These are phyloP conservation scores for Dendrobium catenatum DNA, from an alignment of 106 monocot genomes.

Conservation along the genomic window DNA sequence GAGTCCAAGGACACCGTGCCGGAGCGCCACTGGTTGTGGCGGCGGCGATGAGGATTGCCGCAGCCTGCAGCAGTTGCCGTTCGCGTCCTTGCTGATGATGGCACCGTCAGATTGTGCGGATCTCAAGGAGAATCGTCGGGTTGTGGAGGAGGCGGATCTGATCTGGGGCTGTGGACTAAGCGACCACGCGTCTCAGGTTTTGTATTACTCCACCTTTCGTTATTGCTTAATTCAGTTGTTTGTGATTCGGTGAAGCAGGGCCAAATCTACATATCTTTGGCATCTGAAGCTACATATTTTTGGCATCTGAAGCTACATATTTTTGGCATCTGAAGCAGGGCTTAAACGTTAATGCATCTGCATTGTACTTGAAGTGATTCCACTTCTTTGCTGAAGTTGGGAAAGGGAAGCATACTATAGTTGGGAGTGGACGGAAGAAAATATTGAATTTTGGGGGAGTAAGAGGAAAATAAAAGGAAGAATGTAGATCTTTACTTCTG, in stretches of 20 bases:
- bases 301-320: neutral
- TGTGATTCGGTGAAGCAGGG: neutral
- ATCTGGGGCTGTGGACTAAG: constrained; percentile 32
- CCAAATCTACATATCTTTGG: neutral
- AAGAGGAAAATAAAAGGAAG: neutral
- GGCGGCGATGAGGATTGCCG: constrained; percentile 13
- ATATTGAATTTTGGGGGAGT: neutral
- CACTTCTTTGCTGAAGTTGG: too few species aligned
- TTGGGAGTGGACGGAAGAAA: too few species aligned
- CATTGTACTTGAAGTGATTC: too few species aligned
- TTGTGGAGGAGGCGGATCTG: constrained; percentile 36
- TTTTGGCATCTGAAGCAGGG: neutral
- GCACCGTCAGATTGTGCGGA: constrained; percentile 17
- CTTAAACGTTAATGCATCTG: neutral
- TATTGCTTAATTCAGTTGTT: neutral
- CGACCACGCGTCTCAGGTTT: constrained; percentile 55
- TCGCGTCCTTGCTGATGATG: constrained; percentile 53
- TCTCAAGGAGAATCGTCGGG: constrained; percentile 22
- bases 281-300: neutral
- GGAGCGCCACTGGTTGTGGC: constrained; percentile 12
- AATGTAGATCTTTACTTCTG: too few species aligned
- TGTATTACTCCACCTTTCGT: neutral
- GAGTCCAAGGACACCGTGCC: constrained; percentile 30
- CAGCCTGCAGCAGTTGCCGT: constrained; percentile 25
- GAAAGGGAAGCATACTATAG: too few species aligned